A percentile compares a stretch with the other conserved stretches of the same genome.
Conservation (phyloP, 2,329 filamentous ascomycete genomes). For the Basipetospora chlamydospora region DNA sequence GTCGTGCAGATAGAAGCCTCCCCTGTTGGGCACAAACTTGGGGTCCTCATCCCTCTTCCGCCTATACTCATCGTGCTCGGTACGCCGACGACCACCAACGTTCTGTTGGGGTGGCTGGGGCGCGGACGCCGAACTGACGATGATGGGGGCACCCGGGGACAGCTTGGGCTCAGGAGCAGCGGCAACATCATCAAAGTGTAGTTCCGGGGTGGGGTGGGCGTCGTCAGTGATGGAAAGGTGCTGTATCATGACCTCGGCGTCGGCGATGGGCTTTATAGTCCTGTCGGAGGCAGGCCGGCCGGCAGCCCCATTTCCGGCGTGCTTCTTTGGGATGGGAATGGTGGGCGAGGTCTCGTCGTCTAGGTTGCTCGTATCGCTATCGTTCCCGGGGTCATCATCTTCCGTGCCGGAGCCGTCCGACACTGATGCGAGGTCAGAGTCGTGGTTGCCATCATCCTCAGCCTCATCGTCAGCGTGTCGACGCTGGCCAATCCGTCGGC, state of each 20-base stretch:
- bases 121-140: constrained; percentile 39
- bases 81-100: constrained; percentile 55
- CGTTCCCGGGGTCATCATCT: constrained; percentile 42
- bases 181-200: constrained; percentile 29
- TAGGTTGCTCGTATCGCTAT: constrained; percentile 50
- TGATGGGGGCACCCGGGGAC: constrained; percentile 30
- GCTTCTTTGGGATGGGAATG: constrained; percentile 24
- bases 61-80: constrained; percentile 83
- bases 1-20: constrained; percentile 95
- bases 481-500: constrained; percentile 53
- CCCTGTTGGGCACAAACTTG: constrained; percentile 84
- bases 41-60: constrained; percentile 80
- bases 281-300: constrained; percentile 14
- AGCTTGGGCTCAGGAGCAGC: neutral
- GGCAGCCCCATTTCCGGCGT: constrained; percentile 24
- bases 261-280: constrained; percentile 22
- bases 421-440: constrained; percentile 50
- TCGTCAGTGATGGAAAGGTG: constrained; percentile 31
- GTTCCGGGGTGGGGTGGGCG: constrained; percentile 25
- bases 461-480: constrained; percentile 57
- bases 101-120: constrained; percentile 35
- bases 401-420: constrained; percentile 52
- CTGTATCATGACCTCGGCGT: constrained; percentile 46
- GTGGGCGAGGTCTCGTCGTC: constrained; percentile 38
- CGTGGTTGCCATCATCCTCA: constrained; percentile 49